phyloP scores from a whole-genome alignment of 495 filamentous ascomycete species.

The Lasiosphaeria hispida region DNA sequence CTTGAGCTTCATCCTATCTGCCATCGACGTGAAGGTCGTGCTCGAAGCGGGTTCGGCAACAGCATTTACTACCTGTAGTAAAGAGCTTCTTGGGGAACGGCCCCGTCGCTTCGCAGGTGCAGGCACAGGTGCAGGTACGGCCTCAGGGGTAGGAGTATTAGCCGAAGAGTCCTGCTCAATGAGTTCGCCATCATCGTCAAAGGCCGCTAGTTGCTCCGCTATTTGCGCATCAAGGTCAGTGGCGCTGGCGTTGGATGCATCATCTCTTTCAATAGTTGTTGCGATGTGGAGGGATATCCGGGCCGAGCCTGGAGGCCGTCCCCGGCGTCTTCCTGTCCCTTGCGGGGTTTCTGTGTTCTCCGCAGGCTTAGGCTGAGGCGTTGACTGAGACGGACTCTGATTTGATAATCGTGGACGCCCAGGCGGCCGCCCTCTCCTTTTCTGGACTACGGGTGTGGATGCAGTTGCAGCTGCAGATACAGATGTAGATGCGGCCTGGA shows the following conservation, averaged over 20 bases:
- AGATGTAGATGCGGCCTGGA: not conserved
- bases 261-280: not conserved
- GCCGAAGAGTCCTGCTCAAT: conserved; percentile 4
- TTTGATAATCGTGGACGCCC: conserved; percentile 29
- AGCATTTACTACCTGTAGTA: conserved; percentile 1
- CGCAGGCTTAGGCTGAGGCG: not conserved
- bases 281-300: not conserved
- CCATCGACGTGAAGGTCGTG: conserved; percentile 41
- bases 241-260: not conserved
- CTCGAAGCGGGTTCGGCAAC: conserved; percentile 10
- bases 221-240: conserved; percentile 27
- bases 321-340: conserved; percentile 13
- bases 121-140: not conserved
- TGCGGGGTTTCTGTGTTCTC: not conserved
- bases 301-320: conserved; percentile 22
- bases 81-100: conserved; percentile 22
- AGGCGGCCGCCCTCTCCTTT: conserved; percentile 23
- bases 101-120: conserved; percentile 22
- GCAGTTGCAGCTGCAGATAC: too few species aligned
- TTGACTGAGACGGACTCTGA: too few species aligned
- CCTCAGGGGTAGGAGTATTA: not conserved
- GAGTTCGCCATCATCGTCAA: conserved; percentile 30
- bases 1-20: conserved; percentile 43
- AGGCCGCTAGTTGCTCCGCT: conserved; percentile 24
- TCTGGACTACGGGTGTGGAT: too few species aligned